Evolutionary conservation across 129 eudicot genomes (phyloP).

Genomic region (Arctium lappa): DNA sequence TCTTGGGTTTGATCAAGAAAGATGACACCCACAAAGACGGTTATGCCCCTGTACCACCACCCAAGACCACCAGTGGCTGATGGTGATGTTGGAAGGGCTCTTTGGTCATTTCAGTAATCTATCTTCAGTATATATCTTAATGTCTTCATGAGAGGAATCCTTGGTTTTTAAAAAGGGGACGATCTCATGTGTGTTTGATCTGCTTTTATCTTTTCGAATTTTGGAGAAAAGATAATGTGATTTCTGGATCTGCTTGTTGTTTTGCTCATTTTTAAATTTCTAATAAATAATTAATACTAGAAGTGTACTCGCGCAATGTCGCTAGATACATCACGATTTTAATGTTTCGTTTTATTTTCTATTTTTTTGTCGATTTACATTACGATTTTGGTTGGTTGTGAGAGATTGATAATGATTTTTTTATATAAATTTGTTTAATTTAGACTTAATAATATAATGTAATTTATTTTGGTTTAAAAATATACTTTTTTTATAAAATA

Average conservation of each 20-base stretch:
- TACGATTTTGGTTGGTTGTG: too few relatives aligned
- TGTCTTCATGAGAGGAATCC: constrained; percentile 5
- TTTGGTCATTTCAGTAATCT: neutral
- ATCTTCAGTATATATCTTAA: neutral
- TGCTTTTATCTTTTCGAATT: constrained; percentile 25
- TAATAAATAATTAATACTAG: too few relatives aligned
- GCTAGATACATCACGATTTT: too few relatives aligned
- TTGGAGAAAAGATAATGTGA: constrained; percentile 26
- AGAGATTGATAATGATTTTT: too few relatives aligned
- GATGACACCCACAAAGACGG: neutral
- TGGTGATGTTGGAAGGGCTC: neutral
- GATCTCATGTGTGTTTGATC: constrained; percentile 18
- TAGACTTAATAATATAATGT: too few relatives aligned
- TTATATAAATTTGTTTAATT: too few relatives aligned
- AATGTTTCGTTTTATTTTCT: too few relatives aligned
- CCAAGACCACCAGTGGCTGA: neutral
- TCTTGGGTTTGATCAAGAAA: constrained; percentile 5
- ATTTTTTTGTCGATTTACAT: too few relatives aligned
- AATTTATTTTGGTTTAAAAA: too few relatives aligned
- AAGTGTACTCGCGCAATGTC: too few relatives aligned
- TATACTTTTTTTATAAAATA: too few relatives aligned
- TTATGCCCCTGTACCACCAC: constrained; percentile 11
- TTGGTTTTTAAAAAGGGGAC: constrained; percentile 16
- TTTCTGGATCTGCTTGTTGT: neutral
- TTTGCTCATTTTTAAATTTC: neutral